These are phyloP conservation scores for Arthrobotrys sinensis DNA, from an alignment of 2,329 filamentous ascomycete genomes.

Conservation along the genomic window DNA sequence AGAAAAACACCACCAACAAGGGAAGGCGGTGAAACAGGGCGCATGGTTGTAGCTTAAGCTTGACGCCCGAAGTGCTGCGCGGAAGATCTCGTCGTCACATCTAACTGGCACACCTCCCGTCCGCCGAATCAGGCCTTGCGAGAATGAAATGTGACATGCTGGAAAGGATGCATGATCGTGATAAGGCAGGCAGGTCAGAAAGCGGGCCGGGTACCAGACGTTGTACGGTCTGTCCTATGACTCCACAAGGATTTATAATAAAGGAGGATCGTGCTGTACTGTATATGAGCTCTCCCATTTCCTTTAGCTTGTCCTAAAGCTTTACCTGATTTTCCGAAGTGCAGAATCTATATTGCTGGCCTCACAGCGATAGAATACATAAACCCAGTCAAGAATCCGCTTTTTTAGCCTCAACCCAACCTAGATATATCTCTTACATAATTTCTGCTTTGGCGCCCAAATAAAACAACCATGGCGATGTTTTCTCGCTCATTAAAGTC, in stretches of 20 bases:
- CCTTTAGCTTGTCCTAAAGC: conserved; percentile 2
- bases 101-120: conserved; percentile 49
- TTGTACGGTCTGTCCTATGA: not conserved
- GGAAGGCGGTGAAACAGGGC: conserved; percentile 40
- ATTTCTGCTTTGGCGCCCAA: not conserved
- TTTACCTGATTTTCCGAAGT: conserved; percentile 12
- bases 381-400: not conserved
- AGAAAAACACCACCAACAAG: conserved; percentile 24
- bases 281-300: conserved; percentile 16
- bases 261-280: conserved; percentile 4
- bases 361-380: conserved; percentile 5
- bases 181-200: conserved; percentile 38
- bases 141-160: conserved; percentile 41
- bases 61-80: conserved; percentile 48
- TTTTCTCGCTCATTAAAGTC: conserved; percentile 37
- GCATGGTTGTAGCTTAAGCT: conserved; percentile 32
- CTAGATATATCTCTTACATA: not conserved
- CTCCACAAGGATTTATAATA: conserved; percentile 37
- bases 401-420: not conserved
- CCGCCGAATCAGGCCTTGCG: conserved; percentile 23
- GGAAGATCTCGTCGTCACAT: conserved; percentile 20
- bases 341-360: conserved; percentile 15
- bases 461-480: conserved; percentile 38
- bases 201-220: conserved; percentile 13
- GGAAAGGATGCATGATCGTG: conserved; percentile 47